These are phyloP conservation scores for Pseudogymnoascus sp. DNA, from an alignment of 2,329 filamentous ascomycete species.

Conservation along the genomic window DNA sequence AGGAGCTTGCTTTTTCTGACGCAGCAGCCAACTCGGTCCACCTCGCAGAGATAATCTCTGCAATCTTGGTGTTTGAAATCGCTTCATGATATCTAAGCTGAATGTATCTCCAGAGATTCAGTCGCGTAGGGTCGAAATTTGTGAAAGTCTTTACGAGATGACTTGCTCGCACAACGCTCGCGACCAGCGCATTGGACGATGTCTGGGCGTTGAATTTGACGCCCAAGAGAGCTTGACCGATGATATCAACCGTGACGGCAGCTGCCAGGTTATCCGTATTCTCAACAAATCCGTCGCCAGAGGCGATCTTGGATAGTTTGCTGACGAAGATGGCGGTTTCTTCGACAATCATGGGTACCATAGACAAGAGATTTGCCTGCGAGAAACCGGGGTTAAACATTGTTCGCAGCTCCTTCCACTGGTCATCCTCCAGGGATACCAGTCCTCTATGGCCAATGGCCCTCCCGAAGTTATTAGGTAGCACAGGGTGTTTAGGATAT, in stretches of 20 bases:
- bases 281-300: constrained; percentile 2
- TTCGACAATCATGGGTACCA: constrained; percentile 15
- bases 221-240: constrained; percentile 12
- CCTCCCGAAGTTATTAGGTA: neutral
- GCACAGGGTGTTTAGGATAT: constrained; percentile 11
- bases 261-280: neutral
- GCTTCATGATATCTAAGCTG: constrained; percentile 6
- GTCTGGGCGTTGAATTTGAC: constrained; percentile 13
- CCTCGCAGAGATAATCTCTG: neutral
- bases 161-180: constrained; percentile 2
- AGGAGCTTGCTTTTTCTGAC: neutral
- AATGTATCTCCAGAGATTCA: constrained; percentile 3
- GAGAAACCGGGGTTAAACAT: constrained; percentile 18
- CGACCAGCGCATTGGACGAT: neutral
- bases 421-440: constrained; percentile 12
- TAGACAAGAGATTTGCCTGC: constrained; percentile 8
- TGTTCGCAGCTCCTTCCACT: constrained; percentile 13
- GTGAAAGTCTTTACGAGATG: constrained; percentile 1
- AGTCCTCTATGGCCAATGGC: neutral
- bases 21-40: neutral
- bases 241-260: constrained; percentile 13
- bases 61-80: neutral
- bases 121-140: neutral
- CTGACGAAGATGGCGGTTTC: constrained; percentile 12
- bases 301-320: neutral